Evolutionary conservation across 495 filamentous ascomycete species (phyloP), one percentile per base, ranked within the genome.

Genomic region (Neurospora cerealis): DNA sequence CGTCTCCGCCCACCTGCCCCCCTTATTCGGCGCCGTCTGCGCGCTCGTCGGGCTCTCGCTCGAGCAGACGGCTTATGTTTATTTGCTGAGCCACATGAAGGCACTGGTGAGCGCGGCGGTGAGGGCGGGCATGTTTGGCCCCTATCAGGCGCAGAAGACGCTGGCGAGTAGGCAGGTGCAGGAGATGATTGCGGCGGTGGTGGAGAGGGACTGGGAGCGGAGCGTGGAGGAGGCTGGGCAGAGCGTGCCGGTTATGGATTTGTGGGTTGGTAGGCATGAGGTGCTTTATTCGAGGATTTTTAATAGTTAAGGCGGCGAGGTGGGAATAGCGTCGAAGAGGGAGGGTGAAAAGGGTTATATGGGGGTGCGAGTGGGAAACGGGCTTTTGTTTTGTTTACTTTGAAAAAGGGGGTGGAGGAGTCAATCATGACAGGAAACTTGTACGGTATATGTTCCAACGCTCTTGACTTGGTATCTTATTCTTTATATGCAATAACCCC

Each of bases 261-360:
- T 99, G 62, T 99, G 95, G 93, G 86, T 96, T 73, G 96, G 96
- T 13, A 89, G 96, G 80, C 96, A 99, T 83, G 96, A 99, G 86
- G 81, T 97, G 80, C 82, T 99, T 46, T 99, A 99, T 83, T 96
- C 93, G 75, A 90, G 96, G 80, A 98, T 99, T 70, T 99, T 99
- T 78, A 98, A 99, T 80, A 87, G 86, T 71, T 89, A 72, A 80
- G n/a, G 15, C 17, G 36, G 8, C 21, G 9, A 69, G 54, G 32
- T 41, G 34, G 44, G 44, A 36, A n/a, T n/a, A 39, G 41, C 2
- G 8, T n/a, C 5, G 17, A 17, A 44, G 3, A 44, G 7, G 41
- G 2, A 44, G 21, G n/a, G 10, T 46, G 42, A 21, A 46, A n/a
- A 21, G 19, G n/a, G 9, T 7, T 10, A 21, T 5, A 46, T 4